Evolutionary conservation across 1,284 basidiomycete genomes (phyloP).

Genomic region (Apiotrichum brassicae): DNA sequence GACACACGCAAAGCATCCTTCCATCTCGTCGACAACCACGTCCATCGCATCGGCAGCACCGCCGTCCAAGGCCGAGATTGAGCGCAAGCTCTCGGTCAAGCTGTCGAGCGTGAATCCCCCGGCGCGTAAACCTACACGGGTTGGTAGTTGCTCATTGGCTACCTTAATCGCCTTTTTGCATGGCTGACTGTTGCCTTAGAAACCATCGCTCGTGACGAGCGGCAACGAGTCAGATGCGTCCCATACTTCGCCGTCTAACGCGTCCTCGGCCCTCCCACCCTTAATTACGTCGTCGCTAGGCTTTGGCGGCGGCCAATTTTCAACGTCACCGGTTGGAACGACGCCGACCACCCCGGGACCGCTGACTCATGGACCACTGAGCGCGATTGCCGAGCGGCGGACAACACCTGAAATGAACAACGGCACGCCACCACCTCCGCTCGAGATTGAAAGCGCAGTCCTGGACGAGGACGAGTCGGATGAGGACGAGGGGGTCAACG

Average conservation of each 20-base stretch:
- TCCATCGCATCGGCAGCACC: constrained; percentile 53
- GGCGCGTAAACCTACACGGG: background rate
- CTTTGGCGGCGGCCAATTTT: background rate
- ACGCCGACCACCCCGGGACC: constrained; percentile 20
- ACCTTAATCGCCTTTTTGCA: background rate
- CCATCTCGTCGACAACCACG: constrained; percentile 1
- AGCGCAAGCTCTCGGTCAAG: constrained; percentile 76
- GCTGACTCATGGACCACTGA: constrained; percentile 19
- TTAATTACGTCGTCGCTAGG: constrained; percentile 24
- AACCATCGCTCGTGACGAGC: background rate
- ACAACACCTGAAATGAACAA: background rate
- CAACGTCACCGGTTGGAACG: constrained; percentile 17
- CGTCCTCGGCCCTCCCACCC: constrained; percentile 43
- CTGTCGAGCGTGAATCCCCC: constrained; percentile 50
- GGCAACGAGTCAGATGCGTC: constrained; percentile 83
- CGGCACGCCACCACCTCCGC: background rate
- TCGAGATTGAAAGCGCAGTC: constrained; percentile 50
- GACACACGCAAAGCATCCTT: constrained; percentile 1
- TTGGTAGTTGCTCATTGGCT: background rate
- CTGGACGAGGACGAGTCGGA: constrained; percentile 65
- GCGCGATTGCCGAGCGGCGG: constrained; percentile 29
- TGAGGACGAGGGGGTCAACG: constrained; percentile 46
- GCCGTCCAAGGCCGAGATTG: constrained; percentile 75
- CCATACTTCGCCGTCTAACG: constrained; percentile 43
- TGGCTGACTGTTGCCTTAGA: background rate